These are phyloP conservation scores for Sporothrix schenckii DNA, from an alignment of 2,329 filamentous ascomycete species.

Conservation along the genomic window DNA sequence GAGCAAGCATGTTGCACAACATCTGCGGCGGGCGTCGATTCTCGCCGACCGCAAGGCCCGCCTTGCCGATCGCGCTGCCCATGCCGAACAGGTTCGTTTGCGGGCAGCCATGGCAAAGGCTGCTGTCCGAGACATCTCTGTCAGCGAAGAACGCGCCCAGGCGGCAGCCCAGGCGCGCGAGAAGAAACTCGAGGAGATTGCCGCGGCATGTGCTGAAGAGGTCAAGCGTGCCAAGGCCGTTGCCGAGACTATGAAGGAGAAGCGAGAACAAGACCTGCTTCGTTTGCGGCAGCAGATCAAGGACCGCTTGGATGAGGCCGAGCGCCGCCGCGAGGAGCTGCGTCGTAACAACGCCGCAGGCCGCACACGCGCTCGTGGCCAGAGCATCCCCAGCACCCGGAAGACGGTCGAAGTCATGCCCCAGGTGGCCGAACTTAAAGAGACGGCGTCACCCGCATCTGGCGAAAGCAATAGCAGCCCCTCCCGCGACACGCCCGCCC, in stretches of 20 bases:
- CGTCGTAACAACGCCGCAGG: constrained; percentile 57
- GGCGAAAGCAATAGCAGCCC: not conserved
- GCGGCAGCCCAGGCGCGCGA: constrained; percentile 78
- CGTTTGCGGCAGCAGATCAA: constrained; percentile 75
- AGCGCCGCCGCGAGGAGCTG: constrained; percentile 69
- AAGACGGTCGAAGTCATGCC: constrained; percentile 55
- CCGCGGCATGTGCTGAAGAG: constrained; percentile 78
- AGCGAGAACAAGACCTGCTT: constrained; percentile 72
- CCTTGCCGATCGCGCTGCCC: constrained; percentile 76
- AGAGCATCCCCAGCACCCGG: constrained; percentile 53
- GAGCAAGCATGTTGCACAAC: constrained; percentile 77
- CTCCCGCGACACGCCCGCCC: constrained; percentile 37
- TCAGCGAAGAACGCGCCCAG: constrained; percentile 74
- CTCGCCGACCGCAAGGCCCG: constrained; percentile 79
- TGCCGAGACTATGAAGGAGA: constrained; percentile 80
- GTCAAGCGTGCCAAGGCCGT: constrained; percentile 80
- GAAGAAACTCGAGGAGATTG: constrained; percentile 79
- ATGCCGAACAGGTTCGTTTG: constrained; percentile 80
- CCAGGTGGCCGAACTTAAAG: constrained; percentile 55
- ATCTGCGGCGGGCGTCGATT: constrained; percentile 77
- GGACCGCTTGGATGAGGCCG: constrained; percentile 76
- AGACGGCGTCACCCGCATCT: constrained; percentile 42
- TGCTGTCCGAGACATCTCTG: constrained; percentile 62
- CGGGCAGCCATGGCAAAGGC: constrained; percentile 75
- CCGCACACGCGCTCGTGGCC: constrained; percentile 53